Evolutionary conservation across 345 rosid genomes (phyloP).

Genomic region (Bruguiera parviflora): DNA sequence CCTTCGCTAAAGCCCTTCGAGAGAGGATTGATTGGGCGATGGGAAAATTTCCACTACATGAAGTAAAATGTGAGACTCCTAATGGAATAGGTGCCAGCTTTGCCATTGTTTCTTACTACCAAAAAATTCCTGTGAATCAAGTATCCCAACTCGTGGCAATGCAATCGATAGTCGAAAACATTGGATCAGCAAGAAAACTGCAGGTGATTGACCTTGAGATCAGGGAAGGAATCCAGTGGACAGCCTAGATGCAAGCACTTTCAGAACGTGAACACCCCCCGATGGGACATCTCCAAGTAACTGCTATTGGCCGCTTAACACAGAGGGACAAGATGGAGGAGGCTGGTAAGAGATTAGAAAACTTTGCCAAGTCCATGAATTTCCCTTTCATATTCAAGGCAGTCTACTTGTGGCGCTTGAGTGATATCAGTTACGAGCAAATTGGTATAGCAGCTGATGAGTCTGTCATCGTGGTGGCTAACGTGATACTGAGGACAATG

Average conservation of each 20-base stretch:
- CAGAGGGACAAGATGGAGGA: slow-evolving; percentile 22
- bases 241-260: slow-evolving; percentile 45
- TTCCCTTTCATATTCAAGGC: slow-evolving; percentile 36
- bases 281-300: slow-evolving; percentile 40
- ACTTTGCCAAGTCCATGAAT: slow-evolving; percentile 41
- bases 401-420: slow-evolving; percentile 20
- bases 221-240: slow-evolving; percentile 58
- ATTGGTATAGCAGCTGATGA: slow-evolving; percentile 35
- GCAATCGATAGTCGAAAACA: slow-evolving; percentile 42
- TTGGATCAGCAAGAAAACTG: slow-evolving; percentile 31
- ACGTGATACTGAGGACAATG: slow-evolving; percentile 35
- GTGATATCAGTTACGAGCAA: slow-evolving; percentile 29
- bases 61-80: not conserved
- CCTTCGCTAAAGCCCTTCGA: slow-evolving; percentile 45
- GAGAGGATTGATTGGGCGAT: slow-evolving; percentile 36
- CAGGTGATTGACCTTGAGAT: slow-evolving; percentile 53
- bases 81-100: slow-evolving; percentile 20
- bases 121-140: slow-evolving; percentile 35
- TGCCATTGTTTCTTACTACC: slow-evolving; percentile 10
- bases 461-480: slow-evolving; percentile 29
- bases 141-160: slow-evolving; percentile 36
- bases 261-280: slow-evolving; percentile 22
- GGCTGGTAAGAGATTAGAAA: slow-evolving; percentile 32
- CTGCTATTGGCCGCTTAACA: slow-evolving; percentile 25
- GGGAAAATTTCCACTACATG: slow-evolving; percentile 18